Conservation (phyloP, 2,329 filamentous ascomycete genomes). For the Arthrobotrys sphaeroides region DNA sequence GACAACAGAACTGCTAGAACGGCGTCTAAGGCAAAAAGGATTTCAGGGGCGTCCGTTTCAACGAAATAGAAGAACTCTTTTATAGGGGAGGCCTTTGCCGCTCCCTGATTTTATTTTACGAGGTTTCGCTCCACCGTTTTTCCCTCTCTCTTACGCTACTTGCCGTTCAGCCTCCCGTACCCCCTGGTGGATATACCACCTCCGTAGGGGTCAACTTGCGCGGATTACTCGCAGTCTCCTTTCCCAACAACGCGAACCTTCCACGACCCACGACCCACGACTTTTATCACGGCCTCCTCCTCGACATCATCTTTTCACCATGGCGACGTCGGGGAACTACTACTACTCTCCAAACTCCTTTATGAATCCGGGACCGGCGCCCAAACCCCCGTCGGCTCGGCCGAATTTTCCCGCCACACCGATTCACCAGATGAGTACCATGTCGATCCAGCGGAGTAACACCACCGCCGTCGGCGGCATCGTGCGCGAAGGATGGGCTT, state of each 20-base stretch:
- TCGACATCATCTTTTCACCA: conserved; percentile 21
- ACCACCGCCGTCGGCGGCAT: conserved; percentile 21
- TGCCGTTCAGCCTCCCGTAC: conserved; percentile 1
- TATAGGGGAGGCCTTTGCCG: background rate
- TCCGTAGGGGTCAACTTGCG: conserved; percentile 9
- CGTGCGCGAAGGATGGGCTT: conserved; percentile 36
- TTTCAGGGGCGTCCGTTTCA: conserved; percentile 16
- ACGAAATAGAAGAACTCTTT: background rate
- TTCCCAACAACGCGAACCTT: conserved; percentile 22
- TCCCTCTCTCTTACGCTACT: background rate
- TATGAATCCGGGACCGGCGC: conserved; percentile 50
- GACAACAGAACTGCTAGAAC: background rate
- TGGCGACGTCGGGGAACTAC: conserved; percentile 48
- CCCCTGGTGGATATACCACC: conserved; percentile 25
- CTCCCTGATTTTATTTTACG: conserved; percentile 7
- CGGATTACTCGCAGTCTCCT: conserved; percentile 20
- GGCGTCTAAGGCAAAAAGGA: conserved; percentile 1
- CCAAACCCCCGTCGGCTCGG: conserved; percentile 46
- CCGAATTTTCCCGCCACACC: conserved; percentile 43
- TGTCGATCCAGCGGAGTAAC: conserved; percentile 45
- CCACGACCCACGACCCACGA: background rate
- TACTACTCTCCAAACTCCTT: conserved; percentile 47
- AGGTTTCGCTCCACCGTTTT: conserved; percentile 5
- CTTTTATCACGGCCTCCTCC: background rate
- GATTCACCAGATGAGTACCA: conserved; percentile 42